Base-by-base conservation (phyloP, 139 green algal genomes). In the Chlorella sp. region DNA sequence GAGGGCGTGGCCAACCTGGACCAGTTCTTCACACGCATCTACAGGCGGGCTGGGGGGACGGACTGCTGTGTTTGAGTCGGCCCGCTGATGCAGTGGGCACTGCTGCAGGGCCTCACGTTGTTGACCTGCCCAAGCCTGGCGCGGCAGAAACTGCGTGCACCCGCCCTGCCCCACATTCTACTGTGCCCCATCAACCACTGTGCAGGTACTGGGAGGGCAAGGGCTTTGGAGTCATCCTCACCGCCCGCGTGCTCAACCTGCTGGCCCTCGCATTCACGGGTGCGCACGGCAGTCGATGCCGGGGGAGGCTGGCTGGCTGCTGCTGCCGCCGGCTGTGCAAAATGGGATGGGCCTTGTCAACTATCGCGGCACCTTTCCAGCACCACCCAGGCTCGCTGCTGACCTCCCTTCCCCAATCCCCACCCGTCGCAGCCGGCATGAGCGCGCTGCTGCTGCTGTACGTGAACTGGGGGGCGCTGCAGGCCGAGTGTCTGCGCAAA, bases 191-290 rank as follows among this genome's bases (percentile, higher is more conserved):
- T 41, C 38, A 19, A 9, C 28, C 1, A 14, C 70, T 22, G n/a
- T 43, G 77, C 88, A 97, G 93, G 73, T 97, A 96, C 87, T 97
- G 93, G 91, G 88, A 94, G 43, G 91, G 94, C 48, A 95, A 95
- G 87, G 95, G 95, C 11, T 92, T 96, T 34, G 73, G 51, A 20
- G 87, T 90, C 24, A 94, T 96, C n/a, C 30, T 95, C 34, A 48
- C 92, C 32, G 83, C 90, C 0, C 92, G 94, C 11, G 67, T 96
- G 13, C 87, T 98, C 43, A 98, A 98, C 86, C 85, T 98, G 64
- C 44, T 92, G 36, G 95, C 94, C 0, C 91, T 99, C n/a, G 93
- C 78, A 24, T 99, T 99, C 92, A 99, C 96, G 0, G 93, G 94
- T 90, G 24, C 90, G 56, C 17, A 9, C 5, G 51, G 40, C 20